Base-by-base conservation (phyloP, 1,284 basidiomycete species). In the Ustilago xerochloae region DNA sequence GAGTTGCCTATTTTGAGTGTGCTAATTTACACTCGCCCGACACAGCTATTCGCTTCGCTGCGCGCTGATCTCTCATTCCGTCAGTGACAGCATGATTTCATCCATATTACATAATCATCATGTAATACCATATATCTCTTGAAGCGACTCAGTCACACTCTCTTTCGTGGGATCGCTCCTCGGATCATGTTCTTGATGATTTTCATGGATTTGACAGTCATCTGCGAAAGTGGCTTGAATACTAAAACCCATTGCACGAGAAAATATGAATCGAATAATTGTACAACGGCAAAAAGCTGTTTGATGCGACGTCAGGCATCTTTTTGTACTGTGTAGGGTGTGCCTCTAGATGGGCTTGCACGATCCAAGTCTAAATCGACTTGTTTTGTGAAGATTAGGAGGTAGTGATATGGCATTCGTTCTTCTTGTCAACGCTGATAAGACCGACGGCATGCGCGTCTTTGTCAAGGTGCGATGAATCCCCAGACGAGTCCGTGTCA, bases 351-450 rank as follows among this genome's bases (percentile, higher is more conserved):
- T n/a, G n/a, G n/a, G n/a, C n/a, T n/a, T n/a, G n/a, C n/a, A n/a
- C n/a, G n/a, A n/a, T n/a, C n/a, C n/a, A n/a, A n/a, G 8, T 28
- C 22, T 39, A 60, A 12, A 29, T 20, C 12, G 32, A 36, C 33
- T 36, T 54, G 9, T 35, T 29, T n/a, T 58, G 54, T 9, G 29
- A 12, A 20, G 64, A 59, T 5, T 43, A 35, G 24, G 69, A 32
- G 4, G 56, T 33, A 36, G 24, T 48, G 30, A 61, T 22, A 18
- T 59, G 60, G 18, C 29, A 57, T 33, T 45, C 48, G 63, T 39
- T 54, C 56, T 67, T 66, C 48, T 63, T 72, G 33, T 72, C 69
- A 38, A 72, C 60, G 48, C 69, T 72, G 26, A 60, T 48, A 16
- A 72, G 39, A 3, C 56, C 64, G 0, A 72, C 57, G 0, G 63